Conservation (phyloP, 495 filamentous ascomycete genomes). For the Symbiotaphrina buchneri region DNA sequence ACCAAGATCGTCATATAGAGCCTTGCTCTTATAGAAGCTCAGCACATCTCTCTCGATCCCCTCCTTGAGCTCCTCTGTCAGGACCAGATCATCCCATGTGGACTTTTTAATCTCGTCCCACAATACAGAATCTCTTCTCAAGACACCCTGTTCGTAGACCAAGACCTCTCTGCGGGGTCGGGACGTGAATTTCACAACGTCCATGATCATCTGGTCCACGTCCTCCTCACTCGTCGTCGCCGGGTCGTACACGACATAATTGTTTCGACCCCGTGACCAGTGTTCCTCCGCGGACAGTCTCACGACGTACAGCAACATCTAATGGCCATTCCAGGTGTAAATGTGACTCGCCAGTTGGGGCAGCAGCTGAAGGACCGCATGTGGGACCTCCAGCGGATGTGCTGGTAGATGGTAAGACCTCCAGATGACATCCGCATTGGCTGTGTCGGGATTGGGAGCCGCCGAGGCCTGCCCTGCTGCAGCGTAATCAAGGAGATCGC, state of each 20-base stretch:
- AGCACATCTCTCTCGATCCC: constrained; percentile 31
- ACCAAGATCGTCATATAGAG: constrained; percentile 28
- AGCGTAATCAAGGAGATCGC: constrained; percentile 27
- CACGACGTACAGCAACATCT: constrained; percentile 30
- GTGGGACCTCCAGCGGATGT: constrained; percentile 21
- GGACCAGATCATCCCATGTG: constrained; percentile 40
- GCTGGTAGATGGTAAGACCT: constrained; percentile 22
- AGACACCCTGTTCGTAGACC: constrained; percentile 35
- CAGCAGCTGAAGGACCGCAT: constrained; percentile 17
- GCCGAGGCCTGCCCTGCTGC: constrained; percentile 20
- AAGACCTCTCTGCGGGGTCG: constrained; percentile 38
- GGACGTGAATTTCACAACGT: constrained; percentile 20
- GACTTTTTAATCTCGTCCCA: constrained; percentile 29
- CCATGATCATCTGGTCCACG: constrained; percentile 27
- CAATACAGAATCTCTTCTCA: constrained; percentile 34
- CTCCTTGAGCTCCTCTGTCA: constrained; percentile 37
- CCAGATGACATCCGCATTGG: constrained; percentile 16
- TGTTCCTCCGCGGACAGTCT: constrained; percentile 16
- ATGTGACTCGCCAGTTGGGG: constrained; percentile 29
- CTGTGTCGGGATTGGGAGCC: constrained; percentile 15
- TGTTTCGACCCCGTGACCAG: constrained; percentile 14
- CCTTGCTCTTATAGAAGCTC: constrained; percentile 30
- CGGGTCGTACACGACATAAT: constrained; percentile 24
- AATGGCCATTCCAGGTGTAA: constrained; percentile 22
- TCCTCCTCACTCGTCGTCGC: no score